Evolutionary conservation across 257 asterid genomes (phyloP).

Genomic region (Dorcoceras hygrometricum): DNA sequence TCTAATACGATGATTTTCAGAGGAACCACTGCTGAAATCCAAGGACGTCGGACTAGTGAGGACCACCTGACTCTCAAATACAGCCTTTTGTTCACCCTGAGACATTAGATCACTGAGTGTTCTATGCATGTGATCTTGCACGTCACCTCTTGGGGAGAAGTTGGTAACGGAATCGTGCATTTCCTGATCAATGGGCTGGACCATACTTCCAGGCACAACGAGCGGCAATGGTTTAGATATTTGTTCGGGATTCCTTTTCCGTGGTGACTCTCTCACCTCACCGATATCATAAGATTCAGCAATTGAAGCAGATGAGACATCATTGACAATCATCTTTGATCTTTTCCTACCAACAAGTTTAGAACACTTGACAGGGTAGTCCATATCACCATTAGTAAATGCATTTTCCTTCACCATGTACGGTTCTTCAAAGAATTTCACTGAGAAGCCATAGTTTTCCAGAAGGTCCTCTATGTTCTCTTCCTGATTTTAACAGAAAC

Average conservation of each 20-base stretch:
- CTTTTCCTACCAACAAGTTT: constrained; percentile 74
- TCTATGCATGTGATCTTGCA: constrained; percentile 29
- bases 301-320: constrained; percentile 54
- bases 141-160: constrained; percentile 46
- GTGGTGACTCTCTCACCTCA: constrained; percentile 29
- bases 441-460: constrained; percentile 76
- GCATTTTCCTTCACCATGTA: constrained; percentile 92
- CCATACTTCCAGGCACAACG: constrained; percentile 34
- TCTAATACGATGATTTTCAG: constrained; percentile 33
- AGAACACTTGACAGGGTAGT: constrained; percentile 83
- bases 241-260: constrained; percentile 34
- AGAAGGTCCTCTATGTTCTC: constrained; percentile 74
- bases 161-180: constrained; percentile 45
- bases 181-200: constrained; percentile 49
- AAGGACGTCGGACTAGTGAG: constrained; percentile 35
- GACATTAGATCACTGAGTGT: constrained; percentile 24
- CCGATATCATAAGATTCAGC: constrained; percentile 33
- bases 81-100: constrained; percentile 26
- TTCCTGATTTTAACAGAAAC: constrained; percentile 50
- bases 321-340: constrained; percentile 53
- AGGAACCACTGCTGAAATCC: constrained; percentile 37
- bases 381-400: constrained; percentile 64
- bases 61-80: constrained; percentile 36
- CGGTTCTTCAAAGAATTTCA: constrained; percentile 88
- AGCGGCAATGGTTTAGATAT: constrained; percentile 28